These are phyloP conservation scores for Taxillus chinensis DNA, from an alignment of 164 flowering plant species.

Conservation along the genomic window DNA sequence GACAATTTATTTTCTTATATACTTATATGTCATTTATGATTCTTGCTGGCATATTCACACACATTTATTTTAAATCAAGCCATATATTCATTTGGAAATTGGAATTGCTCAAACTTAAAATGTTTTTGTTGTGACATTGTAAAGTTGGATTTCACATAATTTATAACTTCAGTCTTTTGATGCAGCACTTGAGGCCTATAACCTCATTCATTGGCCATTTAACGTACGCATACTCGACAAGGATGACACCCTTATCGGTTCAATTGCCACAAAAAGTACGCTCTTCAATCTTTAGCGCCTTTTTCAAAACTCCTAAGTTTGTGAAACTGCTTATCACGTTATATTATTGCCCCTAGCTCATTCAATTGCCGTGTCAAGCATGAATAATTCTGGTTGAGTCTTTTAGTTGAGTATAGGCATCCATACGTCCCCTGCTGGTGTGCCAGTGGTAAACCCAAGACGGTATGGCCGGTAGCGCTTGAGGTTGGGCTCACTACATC, in stretches of 20 bases:
- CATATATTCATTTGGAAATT: too few relatives aligned
- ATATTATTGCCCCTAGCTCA: not conserved
- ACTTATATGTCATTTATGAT: too few relatives aligned
- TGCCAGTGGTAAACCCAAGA: too few relatives aligned
- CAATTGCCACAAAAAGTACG: slow-evolving; percentile 51
- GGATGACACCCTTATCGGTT: slow-evolving; percentile 44
- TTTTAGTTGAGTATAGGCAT: not conserved
- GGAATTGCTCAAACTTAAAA: too few relatives aligned
- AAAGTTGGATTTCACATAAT: not conserved
- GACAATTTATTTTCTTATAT: too few relatives aligned
- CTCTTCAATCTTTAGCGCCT: not conserved
- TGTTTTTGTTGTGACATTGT: too few relatives aligned
- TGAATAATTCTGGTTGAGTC: not conserved
- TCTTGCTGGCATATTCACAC: too few relatives aligned
- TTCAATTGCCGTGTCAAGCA: not conserved
- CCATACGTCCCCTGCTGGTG: too few relatives aligned
- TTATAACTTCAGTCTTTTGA: slow-evolving; percentile 6
- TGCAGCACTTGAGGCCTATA: slow-evolving; percentile 65
- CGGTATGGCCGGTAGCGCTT: too few relatives aligned
- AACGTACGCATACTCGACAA: slow-evolving; percentile 43
- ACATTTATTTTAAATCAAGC: too few relatives aligned
- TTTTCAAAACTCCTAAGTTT: not conserved
- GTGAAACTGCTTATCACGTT: not conserved
- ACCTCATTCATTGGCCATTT: slow-evolving; percentile 32
- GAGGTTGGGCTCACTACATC: too few relatives aligned